Evolutionary conservation across 306 rosid species (phyloP).

Genomic region (Cajanus cajan): DNA sequence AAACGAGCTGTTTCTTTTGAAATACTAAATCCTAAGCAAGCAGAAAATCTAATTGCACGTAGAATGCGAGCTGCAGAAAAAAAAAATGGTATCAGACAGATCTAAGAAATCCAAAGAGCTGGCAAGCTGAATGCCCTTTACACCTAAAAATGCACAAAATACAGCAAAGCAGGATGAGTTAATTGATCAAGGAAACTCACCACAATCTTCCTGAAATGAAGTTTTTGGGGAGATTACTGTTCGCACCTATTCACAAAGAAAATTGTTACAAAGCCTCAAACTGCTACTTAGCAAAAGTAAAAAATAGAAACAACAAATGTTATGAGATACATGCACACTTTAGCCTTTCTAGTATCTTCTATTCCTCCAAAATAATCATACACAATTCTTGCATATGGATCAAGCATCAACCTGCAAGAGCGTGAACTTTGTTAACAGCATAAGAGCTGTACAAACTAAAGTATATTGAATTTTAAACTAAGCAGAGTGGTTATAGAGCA

Average conservation of each 20-base stretch:
- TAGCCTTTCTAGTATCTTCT: conserved; percentile 65
- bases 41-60: conserved; percentile 84
- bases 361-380: conserved; percentile 90
- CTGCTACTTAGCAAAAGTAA: conserved; percentile 27
- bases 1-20: conserved; percentile 73
- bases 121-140: background rate
- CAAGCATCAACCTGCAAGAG: conserved; percentile 79
- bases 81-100: conserved; percentile 17
- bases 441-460: background rate
- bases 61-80: conserved; percentile 78
- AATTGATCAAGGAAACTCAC: conserved; percentile 42
- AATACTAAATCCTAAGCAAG: conserved; percentile 78
- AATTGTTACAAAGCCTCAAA: conserved; percentile 32
- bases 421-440: conserved; percentile 1
- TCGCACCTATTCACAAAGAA: conserved; percentile 63
- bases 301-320: conserved; percentile 32
- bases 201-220: conserved; percentile 88
- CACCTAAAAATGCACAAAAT: background rate
- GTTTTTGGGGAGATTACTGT: conserved; percentile 67
- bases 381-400: conserved; percentile 63
- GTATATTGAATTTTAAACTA: background rate
- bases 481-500: conserved; percentile 5
- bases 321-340: conserved; percentile 59
- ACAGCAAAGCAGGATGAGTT: background rate
- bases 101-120: background rate